These are phyloP conservation scores for Aspergillus ruber DNA, from an alignment of 2,329 filamentous ascomycete genomes.

Conservation along the genomic window DNA sequence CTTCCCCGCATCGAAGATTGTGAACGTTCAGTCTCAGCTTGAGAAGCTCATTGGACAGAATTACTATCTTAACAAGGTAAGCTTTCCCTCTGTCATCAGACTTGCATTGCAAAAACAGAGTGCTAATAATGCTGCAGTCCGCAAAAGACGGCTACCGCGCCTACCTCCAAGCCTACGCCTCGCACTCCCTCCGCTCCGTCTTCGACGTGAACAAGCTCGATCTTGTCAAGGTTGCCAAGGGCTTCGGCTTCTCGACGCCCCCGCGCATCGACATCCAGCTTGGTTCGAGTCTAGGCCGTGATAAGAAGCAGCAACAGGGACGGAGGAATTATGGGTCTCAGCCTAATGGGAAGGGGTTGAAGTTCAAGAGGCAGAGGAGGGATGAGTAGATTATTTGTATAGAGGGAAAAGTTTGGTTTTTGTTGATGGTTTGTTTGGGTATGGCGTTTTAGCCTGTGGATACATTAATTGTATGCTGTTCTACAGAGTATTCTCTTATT, in stretches of 20 bases:
- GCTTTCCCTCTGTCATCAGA: constrained; percentile 11
- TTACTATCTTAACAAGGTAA: constrained; percentile 88
- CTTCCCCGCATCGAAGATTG: constrained; percentile 84
- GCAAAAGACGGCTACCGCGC: constrained; percentile 72
- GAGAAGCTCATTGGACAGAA: constrained; percentile 93
- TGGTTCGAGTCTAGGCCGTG: constrained; percentile 67
- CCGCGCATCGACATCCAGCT: constrained; percentile 74
- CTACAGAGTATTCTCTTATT: too few species aligned
- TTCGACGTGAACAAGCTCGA: constrained; percentile 81
- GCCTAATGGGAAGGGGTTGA: constrained; percentile 54
- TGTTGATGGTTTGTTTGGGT: constrained; percentile 14
- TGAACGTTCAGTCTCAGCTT: constrained; percentile 83
- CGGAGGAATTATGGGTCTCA: constrained; percentile 72
- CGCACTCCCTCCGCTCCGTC: constrained; percentile 72
- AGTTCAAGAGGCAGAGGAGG: constrained; percentile 46
- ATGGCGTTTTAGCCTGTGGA: constrained; percentile 20
- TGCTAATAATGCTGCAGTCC: too few species aligned
- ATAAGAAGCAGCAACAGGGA: constrained; percentile 60
- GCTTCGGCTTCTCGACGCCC: constrained; percentile 71
- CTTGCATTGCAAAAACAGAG: too few species aligned
- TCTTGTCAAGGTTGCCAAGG: constrained; percentile 75
- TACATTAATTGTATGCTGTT: constrained; percentile 8
- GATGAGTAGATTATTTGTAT: constrained; percentile 19
- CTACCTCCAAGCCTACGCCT: constrained; percentile 92
- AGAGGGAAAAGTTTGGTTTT: constrained; percentile 13